Conservation (phyloP, 805 yeast species). For the Candida namnaoensis region DNA sequence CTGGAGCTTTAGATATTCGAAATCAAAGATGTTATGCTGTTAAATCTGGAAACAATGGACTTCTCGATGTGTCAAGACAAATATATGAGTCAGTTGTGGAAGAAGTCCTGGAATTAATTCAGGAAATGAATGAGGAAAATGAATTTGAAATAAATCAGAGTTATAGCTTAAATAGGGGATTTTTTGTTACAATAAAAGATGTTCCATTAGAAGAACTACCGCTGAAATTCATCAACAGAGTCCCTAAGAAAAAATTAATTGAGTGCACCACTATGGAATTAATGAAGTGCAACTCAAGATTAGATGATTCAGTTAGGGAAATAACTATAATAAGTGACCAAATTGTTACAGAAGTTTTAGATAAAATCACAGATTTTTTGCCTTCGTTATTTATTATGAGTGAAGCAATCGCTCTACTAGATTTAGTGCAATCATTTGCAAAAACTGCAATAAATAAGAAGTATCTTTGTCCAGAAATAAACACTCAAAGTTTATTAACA, state of each 20-base stretch:
- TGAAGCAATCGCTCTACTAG: slow-evolving; percentile 34
- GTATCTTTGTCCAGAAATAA: slow-evolving; percentile 29
- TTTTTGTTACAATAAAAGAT: slow-evolving; percentile 23
- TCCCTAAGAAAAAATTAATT: slow-evolving; percentile 19
- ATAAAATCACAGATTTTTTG: slow-evolving; percentile 17
- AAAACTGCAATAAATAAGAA: slow-evolving; percentile 13
- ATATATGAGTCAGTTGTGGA: slow-evolving; percentile 28
- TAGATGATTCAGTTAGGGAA: slow-evolving; percentile 30
- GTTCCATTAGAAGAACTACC: slow-evolving; percentile 19
- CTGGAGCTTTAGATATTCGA: slow-evolving; percentile 27
- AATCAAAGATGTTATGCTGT: slow-evolving; percentile 38
- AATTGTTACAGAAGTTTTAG: slow-evolving; percentile 22
- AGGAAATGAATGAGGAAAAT: slow-evolving; percentile 14
- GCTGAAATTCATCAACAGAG: slow-evolving; percentile 22
- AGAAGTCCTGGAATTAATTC: slow-evolving; percentile 23
- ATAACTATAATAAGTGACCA: slow-evolving; percentile 33
- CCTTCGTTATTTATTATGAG: slow-evolving; percentile 31
- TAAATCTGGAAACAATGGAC: slow-evolving; percentile 33
- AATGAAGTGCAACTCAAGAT: slow-evolving; percentile 29
- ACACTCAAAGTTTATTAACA: slow-evolving; percentile 16
- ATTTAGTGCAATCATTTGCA: slow-evolving; percentile 28
- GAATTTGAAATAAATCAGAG: slow-evolving; percentile 19
- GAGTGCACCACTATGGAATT: slow-evolving; percentile 33
- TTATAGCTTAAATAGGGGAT: slow-evolving; percentile 29
- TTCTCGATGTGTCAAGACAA: slow-evolving; percentile 34